A percentile compares a stretch with the other conserved stretches of the same genome.
Evolutionary conservation across 176 grass and related monocot genomes (phyloP).

Genomic region (Canna indica): DNA sequence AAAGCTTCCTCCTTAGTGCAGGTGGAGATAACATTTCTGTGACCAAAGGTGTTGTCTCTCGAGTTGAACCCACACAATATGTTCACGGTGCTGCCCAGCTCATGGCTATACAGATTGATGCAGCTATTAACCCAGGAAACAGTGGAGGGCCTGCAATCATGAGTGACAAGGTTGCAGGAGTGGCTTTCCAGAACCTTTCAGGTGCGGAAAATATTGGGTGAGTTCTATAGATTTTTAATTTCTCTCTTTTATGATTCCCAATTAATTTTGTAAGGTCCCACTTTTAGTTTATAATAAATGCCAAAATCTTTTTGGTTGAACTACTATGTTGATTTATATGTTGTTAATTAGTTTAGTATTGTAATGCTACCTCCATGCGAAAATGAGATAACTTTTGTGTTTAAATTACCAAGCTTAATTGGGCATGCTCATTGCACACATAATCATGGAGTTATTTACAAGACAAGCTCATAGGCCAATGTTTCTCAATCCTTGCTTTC

Average conservation of each 20-base stretch:
- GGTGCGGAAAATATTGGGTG: slow-evolving; percentile 98
- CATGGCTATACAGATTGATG: slow-evolving; percentile 98
- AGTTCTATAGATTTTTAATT: slow-evolving; percentile 10
- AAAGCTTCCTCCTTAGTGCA: too few relatives aligned
- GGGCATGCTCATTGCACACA: too few relatives aligned
- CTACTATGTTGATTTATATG: not conserved
- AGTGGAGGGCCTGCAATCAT: slow-evolving; percentile 93
- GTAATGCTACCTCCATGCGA: not conserved
- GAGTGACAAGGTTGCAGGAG: slow-evolving; percentile 92
- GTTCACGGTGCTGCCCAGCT: slow-evolving; percentile 89
- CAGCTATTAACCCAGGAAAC: slow-evolving; percentile 97
- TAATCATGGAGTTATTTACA: too few relatives aligned
- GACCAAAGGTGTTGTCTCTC: slow-evolving; percentile 96
- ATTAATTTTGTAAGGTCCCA: not conserved
- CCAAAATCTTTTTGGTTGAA: not conserved
- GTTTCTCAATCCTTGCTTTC: too few relatives aligned
- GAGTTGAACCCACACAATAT: slow-evolving; percentile 93
- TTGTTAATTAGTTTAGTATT: too few relatives aligned
- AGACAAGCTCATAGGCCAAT: too few relatives aligned
- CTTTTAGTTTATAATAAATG: not conserved
- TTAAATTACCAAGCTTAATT: not conserved
- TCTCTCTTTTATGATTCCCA: not conserved
- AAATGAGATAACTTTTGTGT: not conserved
- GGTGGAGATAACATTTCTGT: slow-evolving; percentile 98
- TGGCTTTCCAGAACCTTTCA: slow-evolving; percentile 95